Percentiles rank a stretch among this genome's conserved stretches.
These are phyloP conservation scores for Davidsoniella eucalypti DNA, from an alignment of 2,329 filamentous ascomycete genomes.

Conservation along the genomic window DNA sequence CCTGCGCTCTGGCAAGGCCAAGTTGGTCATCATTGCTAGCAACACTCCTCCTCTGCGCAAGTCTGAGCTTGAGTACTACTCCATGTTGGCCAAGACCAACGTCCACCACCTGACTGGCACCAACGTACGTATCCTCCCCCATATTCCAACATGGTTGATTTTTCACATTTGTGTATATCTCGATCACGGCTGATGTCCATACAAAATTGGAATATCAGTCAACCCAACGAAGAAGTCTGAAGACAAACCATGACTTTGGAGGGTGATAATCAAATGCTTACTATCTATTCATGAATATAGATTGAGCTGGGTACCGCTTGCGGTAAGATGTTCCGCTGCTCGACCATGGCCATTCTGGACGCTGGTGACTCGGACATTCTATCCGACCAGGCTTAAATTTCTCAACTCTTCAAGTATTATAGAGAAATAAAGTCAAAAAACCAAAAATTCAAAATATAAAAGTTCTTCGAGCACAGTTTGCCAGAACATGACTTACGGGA, in stretches of 20 bases:
- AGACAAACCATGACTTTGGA: conserved; percentile 56
- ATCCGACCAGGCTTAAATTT: conserved; percentile 39
- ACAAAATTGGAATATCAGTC: conserved; percentile 15
- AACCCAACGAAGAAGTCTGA: conserved; percentile 85
- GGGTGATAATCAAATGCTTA: conserved; percentile 49
- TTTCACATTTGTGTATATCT: neutral
- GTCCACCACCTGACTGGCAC: conserved; percentile 97
- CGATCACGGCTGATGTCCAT: too few species aligned
- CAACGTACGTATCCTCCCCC: conserved; percentile 62
- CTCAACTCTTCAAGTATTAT: conserved; percentile 5
- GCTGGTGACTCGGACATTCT: conserved; percentile 98
- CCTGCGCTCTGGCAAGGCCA: conserved; percentile 91
- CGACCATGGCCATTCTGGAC: conserved; percentile 92
- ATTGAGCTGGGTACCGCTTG: conserved; percentile 97
- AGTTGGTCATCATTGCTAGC: conserved; percentile 84
- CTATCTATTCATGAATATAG: conserved; percentile 34
- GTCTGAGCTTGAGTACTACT: conserved; percentile 91
- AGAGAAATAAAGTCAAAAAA: conserved; percentile 6
- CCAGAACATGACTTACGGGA: conserved; percentile 2
- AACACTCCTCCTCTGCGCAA: conserved; percentile 98
- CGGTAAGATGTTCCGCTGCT: conserved; percentile 98
- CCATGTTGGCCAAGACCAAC: conserved; percentile 80
- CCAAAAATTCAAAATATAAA: conserved; percentile 6
- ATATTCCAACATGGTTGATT: neutral
- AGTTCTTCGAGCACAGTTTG: conserved; percentile 1